Base-by-base conservation (phyloP, 345 rosid species). In the Citrus sinensis region DNA sequence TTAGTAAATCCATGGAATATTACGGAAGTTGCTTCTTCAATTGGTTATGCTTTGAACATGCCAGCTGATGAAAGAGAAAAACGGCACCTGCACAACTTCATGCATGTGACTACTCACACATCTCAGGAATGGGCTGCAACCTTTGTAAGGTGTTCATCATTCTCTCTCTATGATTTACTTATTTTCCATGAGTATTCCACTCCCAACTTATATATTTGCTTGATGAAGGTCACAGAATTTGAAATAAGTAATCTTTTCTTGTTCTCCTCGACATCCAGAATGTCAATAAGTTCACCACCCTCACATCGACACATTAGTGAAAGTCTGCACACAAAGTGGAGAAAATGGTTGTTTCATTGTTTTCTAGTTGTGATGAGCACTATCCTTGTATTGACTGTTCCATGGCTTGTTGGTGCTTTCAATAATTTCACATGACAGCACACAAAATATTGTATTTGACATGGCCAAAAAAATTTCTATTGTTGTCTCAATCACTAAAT, bases 121-220 rank as follows among this genome's bases (percentile, higher is more conserved):
- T 85, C 92, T 67, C 92, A 89, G 82, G 92, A 87, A 81, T 89
- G 92, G 92, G 92, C 92, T 75, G 89, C 88, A 81, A 89, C 90
- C 17, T 89, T 89, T 79, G 86, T 89, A 42, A 89, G 92, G 90
- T 89, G 73, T 42, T 79, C 46, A 67, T 63, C 51, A 34, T 54
- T 75, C 56, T 60, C 37, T 59, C 74, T 16, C 63, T 67, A 4
- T 7, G 13, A 34, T 27, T 27, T 55, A 20, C 58, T 35, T 75
- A n/a, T 42, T 67, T 32, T 60, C 4, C 56, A 27, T 29, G 13
- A 51, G 49, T 25, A 27, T 25, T 68, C 56, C 11, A 13, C 27
- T 42, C 49, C 27, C 37, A 20, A 13, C 19, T 39, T 70, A 67
- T 37, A 20, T 20, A 24, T 58, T 54, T 5, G 3, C 51, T 67